Conservation (phyloP, 139 green algal species). For the Ettlia oleoabundans region DNA sequence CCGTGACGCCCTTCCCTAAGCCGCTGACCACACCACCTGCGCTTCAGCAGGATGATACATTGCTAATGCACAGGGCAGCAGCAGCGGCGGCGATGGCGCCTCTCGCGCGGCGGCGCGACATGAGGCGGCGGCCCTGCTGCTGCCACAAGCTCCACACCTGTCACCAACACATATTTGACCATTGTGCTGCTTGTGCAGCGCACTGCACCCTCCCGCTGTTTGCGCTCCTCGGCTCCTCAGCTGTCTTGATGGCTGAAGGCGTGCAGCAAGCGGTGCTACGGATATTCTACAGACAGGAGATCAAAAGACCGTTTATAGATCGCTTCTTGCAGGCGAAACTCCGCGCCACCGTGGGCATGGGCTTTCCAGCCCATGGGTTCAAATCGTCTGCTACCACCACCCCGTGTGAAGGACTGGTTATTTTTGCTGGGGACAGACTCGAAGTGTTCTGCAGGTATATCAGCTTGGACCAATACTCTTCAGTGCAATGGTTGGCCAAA, state of each 20-base stretch:
- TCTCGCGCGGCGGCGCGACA: background rate
- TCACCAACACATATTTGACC: slow-evolving; percentile 99
- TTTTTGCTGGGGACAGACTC: too few relatives aligned
- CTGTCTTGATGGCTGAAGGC: background rate
- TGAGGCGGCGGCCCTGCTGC: too few relatives aligned
- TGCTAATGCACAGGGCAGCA: background rate
- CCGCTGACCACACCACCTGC: slow-evolving; percentile 93
- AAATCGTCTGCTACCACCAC: too few relatives aligned
- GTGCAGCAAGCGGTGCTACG: too few relatives aligned
- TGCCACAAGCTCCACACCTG: slow-evolving; percentile 41
- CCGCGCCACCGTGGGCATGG: too few relatives aligned
- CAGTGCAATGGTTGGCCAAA: background rate
- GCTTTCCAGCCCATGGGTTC: too few relatives aligned
- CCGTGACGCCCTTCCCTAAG: slow-evolving; percentile 97
- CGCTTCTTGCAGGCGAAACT: too few relatives aligned
- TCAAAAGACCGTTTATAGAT: too few relatives aligned
- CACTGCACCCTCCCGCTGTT: background rate
- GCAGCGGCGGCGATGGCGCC: background rate
- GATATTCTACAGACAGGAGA: too few relatives aligned
- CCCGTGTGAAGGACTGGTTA: too few relatives aligned
- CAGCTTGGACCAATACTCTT: too few relatives aligned
- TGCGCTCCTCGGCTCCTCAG: background rate
- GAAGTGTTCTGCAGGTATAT: background rate
- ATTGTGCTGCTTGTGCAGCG: background rate
- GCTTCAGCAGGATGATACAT: background rate